Evolutionary conservation across 2,329 filamentous ascomycete species (phyloP).

Genomic region (Epichloe brachyelytri): DNA sequence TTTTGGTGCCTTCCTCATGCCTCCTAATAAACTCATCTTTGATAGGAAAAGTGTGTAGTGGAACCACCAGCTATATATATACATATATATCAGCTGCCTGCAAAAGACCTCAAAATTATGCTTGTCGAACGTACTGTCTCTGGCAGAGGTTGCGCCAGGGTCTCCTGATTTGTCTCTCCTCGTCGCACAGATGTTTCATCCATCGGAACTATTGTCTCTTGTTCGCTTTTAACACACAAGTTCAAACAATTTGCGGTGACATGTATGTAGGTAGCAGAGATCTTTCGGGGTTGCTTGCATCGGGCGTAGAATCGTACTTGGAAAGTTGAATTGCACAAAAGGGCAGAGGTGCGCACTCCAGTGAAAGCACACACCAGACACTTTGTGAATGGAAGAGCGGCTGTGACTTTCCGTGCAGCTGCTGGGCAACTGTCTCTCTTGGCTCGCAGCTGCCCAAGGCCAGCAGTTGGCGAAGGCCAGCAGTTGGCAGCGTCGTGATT

Average conservation of each 20-base stretch:
- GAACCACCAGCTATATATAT: slow-evolving; percentile 2
- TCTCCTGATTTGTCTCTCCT: too few species aligned
- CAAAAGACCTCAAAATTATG: background rate
- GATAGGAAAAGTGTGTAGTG: slow-evolving; percentile 11
- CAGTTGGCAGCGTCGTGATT: background rate
- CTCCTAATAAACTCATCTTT: slow-evolving; percentile 14
- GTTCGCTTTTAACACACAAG: too few species aligned
- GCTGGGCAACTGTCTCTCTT: background rate
- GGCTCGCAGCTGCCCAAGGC: background rate
- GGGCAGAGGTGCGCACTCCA: too few species aligned
- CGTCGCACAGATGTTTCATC: background rate
- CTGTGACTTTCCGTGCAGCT: background rate
- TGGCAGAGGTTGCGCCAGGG: background rate
- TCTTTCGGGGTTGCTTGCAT: too few species aligned
- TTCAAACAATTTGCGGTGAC: too few species aligned
- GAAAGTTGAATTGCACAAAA: background rate
- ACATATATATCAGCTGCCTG: background rate
- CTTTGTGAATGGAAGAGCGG: background rate
- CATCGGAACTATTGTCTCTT: background rate
- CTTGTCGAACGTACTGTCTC: background rate
- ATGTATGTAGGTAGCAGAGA: too few species aligned
- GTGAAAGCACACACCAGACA: background rate
- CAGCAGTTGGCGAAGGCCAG: background rate
- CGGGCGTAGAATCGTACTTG: background rate
- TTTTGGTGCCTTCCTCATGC: slow-evolving; percentile 20